Conservation (phyloP, 257 asterid species). For the Jacaranda mimosifolia region DNA sequence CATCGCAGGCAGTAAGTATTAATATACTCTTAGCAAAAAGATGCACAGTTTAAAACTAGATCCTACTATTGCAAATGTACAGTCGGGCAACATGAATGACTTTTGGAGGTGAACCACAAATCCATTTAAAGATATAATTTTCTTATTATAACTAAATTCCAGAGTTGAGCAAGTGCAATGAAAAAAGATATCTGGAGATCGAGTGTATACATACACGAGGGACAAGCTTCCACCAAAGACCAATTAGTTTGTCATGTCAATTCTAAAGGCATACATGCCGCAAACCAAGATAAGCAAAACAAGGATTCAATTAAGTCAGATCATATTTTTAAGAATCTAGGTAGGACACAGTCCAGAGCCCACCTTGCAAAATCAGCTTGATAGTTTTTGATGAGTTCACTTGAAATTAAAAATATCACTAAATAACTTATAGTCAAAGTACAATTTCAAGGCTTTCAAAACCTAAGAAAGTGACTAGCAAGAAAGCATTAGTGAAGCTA, state of each 20-base stretch:
- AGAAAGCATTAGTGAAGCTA: slow-evolving; percentile 5
- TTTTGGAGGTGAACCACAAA: slow-evolving; percentile 25
- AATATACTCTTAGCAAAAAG: neutral
- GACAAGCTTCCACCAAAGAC: slow-evolving; percentile 5
- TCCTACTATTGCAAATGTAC: slow-evolving; percentile 9
- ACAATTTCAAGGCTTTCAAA: slow-evolving; percentile 10
- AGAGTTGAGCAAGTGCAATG: slow-evolving; percentile 1
- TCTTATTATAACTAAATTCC: slow-evolving; percentile 10
- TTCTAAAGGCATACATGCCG: neutral
- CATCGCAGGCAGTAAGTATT: neutral
- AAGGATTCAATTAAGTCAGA: neutral
- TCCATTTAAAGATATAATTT: slow-evolving; percentile 15
- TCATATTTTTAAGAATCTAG: slow-evolving; percentile 19
- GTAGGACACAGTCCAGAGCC: slow-evolving; percentile 8
- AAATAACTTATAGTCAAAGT: slow-evolving; percentile 3
- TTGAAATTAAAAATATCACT: slow-evolving; percentile 15
- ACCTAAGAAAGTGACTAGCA: neutral
- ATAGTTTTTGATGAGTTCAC: slow-evolving; percentile 12
- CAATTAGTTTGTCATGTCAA: slow-evolving; percentile 2
- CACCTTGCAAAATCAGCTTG: slow-evolving; percentile 16
- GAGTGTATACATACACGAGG: neutral
- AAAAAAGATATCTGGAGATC: neutral
- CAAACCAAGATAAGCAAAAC: neutral
- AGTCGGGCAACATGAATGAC: slow-evolving; percentile 12
- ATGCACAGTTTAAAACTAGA: slow-evolving; percentile 8